Conservation (phyloP, 2,329 filamentous ascomycete genomes). For the Penicillium thymicola region DNA sequence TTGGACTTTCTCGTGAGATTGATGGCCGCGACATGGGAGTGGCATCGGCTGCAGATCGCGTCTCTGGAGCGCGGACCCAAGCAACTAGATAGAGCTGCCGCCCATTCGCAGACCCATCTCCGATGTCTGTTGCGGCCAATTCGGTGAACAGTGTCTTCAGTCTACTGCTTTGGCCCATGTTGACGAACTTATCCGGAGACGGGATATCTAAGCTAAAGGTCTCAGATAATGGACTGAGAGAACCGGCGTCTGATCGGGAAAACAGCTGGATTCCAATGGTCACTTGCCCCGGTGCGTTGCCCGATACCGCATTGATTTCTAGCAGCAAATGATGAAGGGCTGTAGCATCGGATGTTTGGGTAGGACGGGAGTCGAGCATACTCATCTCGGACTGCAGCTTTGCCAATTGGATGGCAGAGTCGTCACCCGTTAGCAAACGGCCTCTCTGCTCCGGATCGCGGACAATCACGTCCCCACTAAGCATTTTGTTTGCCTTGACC, state of each 20-base stretch:
- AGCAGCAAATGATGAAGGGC: constrained; percentile 77
- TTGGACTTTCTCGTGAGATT: constrained; percentile 35
- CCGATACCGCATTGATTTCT: constrained; percentile 78
- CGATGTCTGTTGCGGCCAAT: constrained; percentile 71
- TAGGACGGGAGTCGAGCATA: constrained; percentile 78
- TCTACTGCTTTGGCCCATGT: constrained; percentile 61
- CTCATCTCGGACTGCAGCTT: constrained; percentile 95
- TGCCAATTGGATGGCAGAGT: constrained; percentile 88
- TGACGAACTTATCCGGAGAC: constrained; percentile 66
- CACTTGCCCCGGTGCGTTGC: constrained; percentile 70
- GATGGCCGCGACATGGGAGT: constrained; percentile 29
- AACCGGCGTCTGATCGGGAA: constrained; percentile 62
- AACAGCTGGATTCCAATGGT: constrained; percentile 76
- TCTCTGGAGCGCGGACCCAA: constrained; percentile 65
- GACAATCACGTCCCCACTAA: constrained; percentile 91
- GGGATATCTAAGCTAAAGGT: constrained; percentile 76
- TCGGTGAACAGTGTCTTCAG: constrained; percentile 87
- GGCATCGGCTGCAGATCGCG: constrained; percentile 28
- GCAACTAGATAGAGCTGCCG: constrained; percentile 79
- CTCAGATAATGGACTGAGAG: constrained; percentile 71
- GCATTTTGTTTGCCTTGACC: constrained; percentile 88
- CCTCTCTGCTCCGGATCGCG: constrained; percentile 80
- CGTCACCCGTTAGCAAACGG: constrained; percentile 82
- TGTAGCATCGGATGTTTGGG: constrained; percentile 62
- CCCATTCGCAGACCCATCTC: constrained; percentile 59